Evolutionary conservation across 495 filamentous ascomycete species (phyloP), one percentile per base, ranked within the genome.

Genomic region (Cercophora samala): DNA sequence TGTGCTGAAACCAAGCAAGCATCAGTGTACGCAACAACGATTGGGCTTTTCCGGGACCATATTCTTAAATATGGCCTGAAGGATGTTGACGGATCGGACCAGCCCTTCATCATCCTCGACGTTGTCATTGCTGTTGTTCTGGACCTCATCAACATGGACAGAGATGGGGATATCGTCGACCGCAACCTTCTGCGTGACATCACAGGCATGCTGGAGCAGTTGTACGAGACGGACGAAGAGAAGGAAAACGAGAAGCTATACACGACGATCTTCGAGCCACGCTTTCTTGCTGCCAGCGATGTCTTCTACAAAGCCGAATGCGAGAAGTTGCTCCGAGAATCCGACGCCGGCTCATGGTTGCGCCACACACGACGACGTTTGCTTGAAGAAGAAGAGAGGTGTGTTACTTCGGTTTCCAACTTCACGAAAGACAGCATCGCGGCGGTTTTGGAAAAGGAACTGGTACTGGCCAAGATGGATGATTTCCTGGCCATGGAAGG

Each of bases 121-220:
- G 81, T 96, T 18, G 81, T 98, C 24, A 91, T 89, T 69, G 87
- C 87, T 5, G 91, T 97, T 5, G 84, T 97, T 37, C 82, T 98
- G 0, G 93, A 97, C 69, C 91, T 97, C 82, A 90, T 99, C 64
- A 89, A 91, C 59, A 90, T 97, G 85, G 95, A 97, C 72, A 83
- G 96, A 26, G 89, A 91, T 53, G 96, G 93, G 15, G 93, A 98
- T 68, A 87, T 93, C 11, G 93, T 98, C 66, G 89, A 98, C 74
- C 90, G 90, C 69, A 84, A 86, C 25, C 81, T 97, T 8, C 86
- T 98, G 55, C 89, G 92, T 68, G 88, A 91, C 26, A 93, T 91
- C 75, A 84, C 93, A 0, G 88, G 91, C 68, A 97, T 98, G 93
- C 82, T 99, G 3, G 95, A 98, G 74, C 87, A 87, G 32, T 84